Conservation (phyloP, 371 early-diverging fungal species). For the Capillidium heterosporum region DNA sequence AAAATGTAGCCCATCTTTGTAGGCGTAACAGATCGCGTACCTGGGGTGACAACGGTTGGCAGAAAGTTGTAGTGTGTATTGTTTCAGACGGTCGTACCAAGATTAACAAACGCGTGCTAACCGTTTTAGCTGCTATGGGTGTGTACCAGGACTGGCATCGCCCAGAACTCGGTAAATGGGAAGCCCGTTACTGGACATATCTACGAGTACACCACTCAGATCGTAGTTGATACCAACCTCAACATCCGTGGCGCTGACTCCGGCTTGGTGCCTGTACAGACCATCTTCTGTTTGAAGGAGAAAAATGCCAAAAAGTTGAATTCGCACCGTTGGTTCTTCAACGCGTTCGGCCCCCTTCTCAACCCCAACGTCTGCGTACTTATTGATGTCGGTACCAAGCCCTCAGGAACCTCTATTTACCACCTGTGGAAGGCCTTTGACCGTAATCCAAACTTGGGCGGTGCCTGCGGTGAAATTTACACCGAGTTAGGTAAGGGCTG, state of each 20-base stretch:
- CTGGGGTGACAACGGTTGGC: slow-evolving; percentile 65
- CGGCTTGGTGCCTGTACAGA: slow-evolving; percentile 47
- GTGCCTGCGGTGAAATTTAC: slow-evolving; percentile 59
- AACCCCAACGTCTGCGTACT: slow-evolving; percentile 58
- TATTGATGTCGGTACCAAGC: slow-evolving; percentile 54
- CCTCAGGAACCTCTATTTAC: slow-evolving; percentile 33
- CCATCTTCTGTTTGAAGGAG: slow-evolving; percentile 69
- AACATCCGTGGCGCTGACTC: slow-evolving; percentile 25
- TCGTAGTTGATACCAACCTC: slow-evolving; percentile 28
- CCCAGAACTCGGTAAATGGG: slow-evolving; percentile 32
- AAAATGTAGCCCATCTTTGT: slow-evolving; percentile 60
- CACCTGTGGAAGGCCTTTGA: slow-evolving; percentile 55
- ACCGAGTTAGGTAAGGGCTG: slow-evolving; percentile 32
- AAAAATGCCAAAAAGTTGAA: slow-evolving; percentile 79
- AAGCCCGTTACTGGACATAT: slow-evolving; percentile 48
- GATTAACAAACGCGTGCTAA: slow-evolving; percentile 29
- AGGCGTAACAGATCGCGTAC: slow-evolving; percentile 28
- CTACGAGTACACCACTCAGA: slow-evolving; percentile 65
- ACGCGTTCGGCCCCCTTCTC: slow-evolving; percentile 43
- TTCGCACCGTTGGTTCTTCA: slow-evolving; percentile 76
- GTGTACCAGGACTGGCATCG: slow-evolving; percentile 53
- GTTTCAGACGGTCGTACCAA: slow-evolving; percentile 70
- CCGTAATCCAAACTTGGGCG: slow-evolving; percentile 36
- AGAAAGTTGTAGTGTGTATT: slow-evolving; percentile 64
- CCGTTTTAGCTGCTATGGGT: slow-evolving; percentile 41